Conservation (phyloP, 352 stramenopile species). For the Thalassiosira hispida region DNA sequence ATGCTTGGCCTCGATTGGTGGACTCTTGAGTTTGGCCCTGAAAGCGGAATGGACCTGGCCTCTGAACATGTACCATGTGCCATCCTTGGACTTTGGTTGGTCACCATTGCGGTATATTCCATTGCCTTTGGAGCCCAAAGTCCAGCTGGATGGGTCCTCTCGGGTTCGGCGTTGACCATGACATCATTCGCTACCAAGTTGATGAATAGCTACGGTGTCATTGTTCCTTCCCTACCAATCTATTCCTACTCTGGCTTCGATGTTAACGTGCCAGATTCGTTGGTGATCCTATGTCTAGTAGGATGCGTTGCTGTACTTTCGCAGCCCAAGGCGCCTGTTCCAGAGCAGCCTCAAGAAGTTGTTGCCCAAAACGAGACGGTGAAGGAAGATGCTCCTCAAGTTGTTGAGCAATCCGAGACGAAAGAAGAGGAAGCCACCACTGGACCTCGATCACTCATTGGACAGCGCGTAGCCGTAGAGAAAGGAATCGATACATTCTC, state of each 20-base stretch:
- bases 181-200: conserved; percentile 6
- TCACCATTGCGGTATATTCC: conserved; percentile 19
- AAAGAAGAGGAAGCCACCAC: conserved; percentile 3
- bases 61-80: conserved; percentile 21
- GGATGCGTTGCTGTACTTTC: conserved; percentile 10
- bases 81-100: conserved; percentile 27
- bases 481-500: conserved; percentile 8
- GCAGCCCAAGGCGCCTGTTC: background rate
- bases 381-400: background rate
- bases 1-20: conserved; percentile 32
- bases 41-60: background rate
- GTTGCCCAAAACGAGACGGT: background rate
- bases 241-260: conserved; percentile 8
- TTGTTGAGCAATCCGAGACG: background rate
- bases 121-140: conserved; percentile 19
- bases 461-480: conserved; percentile 19
- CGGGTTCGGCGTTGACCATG: conserved; percentile 9
- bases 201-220: background rate
- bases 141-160: conserved; percentile 23
- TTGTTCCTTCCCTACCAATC: conserved; percentile 17
- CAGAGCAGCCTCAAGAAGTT: background rate
- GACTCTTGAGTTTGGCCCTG: conserved; percentile 4
- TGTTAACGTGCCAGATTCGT: conserved; percentile 16
- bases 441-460: conserved; percentile 23
- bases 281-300: conserved; percentile 13